Percentiles rank a stretch among this genome's conserved stretches.
These are phyloP conservation scores for Trichoderma asperellum DNA, from an alignment of 2,329 filamentous ascomycete genomes.

Conservation along the genomic window DNA sequence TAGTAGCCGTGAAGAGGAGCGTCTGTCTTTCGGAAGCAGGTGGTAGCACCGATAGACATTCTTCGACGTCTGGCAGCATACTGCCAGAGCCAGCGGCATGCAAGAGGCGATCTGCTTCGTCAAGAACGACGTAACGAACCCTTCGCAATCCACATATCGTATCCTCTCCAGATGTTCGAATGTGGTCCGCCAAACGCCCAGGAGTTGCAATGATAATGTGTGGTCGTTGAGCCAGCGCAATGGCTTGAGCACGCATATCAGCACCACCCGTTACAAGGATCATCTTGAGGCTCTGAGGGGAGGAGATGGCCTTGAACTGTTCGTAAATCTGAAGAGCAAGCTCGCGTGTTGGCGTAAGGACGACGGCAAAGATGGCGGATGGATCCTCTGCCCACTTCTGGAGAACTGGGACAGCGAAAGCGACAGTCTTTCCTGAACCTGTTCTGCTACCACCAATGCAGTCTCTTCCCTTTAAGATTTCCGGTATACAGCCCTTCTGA, in stretches of 20 bases:
- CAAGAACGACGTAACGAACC: constrained; percentile 84
- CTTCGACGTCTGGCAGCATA: constrained; percentile 94
- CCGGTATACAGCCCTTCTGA: constrained; percentile 89
- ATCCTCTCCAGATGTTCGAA: constrained; percentile 87
- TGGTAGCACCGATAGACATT: constrained; percentile 81
- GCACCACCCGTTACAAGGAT: constrained; percentile 89
- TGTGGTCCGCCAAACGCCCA: constrained; percentile 89
- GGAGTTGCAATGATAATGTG: constrained; percentile 95
- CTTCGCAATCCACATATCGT: constrained; percentile 81
- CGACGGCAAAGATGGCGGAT: constrained; percentile 83
- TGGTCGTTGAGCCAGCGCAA: constrained; percentile 77
- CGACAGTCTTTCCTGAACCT: constrained; percentile 95
- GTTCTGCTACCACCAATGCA: constrained; percentile 95
- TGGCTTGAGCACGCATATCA: constrained; percentile 90
- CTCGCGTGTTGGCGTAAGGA: constrained; percentile 89
- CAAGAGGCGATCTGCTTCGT: constrained; percentile 91
- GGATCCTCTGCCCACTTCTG: constrained; percentile 94
- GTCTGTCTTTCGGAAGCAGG: constrained; percentile 82
- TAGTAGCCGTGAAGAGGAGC: constrained; percentile 91
- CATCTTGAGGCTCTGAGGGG: constrained; percentile 83
- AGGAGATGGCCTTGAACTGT: constrained; percentile 90
- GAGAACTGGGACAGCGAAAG: constrained; percentile 91
- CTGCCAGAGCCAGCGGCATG: constrained; percentile 72
- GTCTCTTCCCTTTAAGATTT: constrained; percentile 87
- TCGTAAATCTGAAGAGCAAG: constrained; percentile 95